phyloP scores from a whole-genome alignment of 192 early-diverging fungal species.

The Irineochytrium annulatum region DNA sequence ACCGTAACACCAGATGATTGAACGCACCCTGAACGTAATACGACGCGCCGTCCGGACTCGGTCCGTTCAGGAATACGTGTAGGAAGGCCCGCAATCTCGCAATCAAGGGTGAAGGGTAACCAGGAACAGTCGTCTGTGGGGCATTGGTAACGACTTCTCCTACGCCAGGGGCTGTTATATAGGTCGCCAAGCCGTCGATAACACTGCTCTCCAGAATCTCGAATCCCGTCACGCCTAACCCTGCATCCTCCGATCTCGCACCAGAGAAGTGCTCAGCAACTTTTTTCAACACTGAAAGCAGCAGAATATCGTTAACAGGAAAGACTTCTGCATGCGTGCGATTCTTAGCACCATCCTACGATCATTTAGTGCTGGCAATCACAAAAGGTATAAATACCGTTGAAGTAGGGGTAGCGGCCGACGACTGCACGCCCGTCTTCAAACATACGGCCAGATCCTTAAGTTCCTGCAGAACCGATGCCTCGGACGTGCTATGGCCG shows the following conservation, averaged over 20 bases:
- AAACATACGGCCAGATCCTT: neutral
- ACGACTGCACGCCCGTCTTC: too few relatives aligned
- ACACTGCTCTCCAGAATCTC: slow-evolving; percentile 77
- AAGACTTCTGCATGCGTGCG: neutral
- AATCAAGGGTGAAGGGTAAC: slow-evolving; percentile 14
- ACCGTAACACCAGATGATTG: slow-evolving; percentile 50
- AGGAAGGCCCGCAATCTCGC: slow-evolving; percentile 39
- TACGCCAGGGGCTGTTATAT: slow-evolving; percentile 32
- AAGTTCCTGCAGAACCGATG: neutral
- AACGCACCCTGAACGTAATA: slow-evolving; percentile 46
- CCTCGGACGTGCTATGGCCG: neutral
- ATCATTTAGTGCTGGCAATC: too few relatives aligned
- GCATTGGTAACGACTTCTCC: slow-evolving; percentile 8
- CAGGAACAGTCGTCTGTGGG: neutral
- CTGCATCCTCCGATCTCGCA: neutral
- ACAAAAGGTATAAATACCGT: too few relatives aligned
- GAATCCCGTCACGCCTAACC: slow-evolving; percentile 62
- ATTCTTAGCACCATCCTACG: too few relatives aligned
- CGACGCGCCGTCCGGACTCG: slow-evolving; percentile 32
- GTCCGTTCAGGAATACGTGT: slow-evolving; percentile 52
- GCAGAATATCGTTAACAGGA: neutral
- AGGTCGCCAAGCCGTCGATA: slow-evolving; percentile 53
- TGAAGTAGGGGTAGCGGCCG: too few relatives aligned
- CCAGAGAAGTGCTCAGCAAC: slow-evolving; percentile 35
- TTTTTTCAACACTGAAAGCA: slow-evolving; percentile 14